These are phyloP conservation scores for Peribolospora kevripleyi DNA, from an alignment of 768 basidiomycete species.

Conservation along the genomic window DNA sequence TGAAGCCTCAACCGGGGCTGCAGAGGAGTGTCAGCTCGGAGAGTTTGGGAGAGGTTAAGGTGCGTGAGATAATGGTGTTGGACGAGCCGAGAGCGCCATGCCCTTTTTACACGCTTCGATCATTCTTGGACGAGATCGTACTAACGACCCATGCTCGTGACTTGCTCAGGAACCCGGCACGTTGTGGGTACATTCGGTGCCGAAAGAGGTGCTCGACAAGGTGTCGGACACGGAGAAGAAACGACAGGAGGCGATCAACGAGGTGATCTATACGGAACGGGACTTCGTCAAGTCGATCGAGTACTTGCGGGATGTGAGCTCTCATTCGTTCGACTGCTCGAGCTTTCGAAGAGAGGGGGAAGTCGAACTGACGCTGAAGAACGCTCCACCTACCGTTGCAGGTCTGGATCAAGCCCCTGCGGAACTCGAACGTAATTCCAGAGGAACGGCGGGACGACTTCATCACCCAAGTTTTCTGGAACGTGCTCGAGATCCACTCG, in stretches of 20 bases:
- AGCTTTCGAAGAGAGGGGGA: neutral
- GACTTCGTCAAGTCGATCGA: constrained; percentile 98
- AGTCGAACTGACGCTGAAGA: neutral
- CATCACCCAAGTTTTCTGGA: constrained; percentile 91
- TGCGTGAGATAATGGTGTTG: constrained; percentile 17
- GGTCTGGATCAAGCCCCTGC: constrained; percentile 75
- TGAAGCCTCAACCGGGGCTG: constrained; percentile 76
- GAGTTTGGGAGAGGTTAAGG: constrained; percentile 54
- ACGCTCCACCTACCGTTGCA: constrained; percentile 16
- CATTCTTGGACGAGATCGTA: neutral
- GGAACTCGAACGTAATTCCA: constrained; percentile 52
- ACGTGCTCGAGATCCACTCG: constrained; percentile 70
- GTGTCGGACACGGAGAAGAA: constrained; percentile 84
- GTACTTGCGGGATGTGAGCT: constrained; percentile 71
- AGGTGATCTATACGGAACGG: constrained; percentile 76
- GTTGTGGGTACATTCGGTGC: constrained; percentile 89
- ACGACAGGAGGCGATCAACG: constrained; percentile 93
- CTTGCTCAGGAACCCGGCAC: constrained; percentile 44
- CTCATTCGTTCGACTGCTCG: neutral
- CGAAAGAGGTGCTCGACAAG: constrained; percentile 74
- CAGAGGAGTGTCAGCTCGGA: constrained; percentile 50
- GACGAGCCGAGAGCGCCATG: no score
- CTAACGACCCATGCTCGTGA: constrained; percentile 4
- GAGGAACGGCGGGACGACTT: constrained; percentile 54
- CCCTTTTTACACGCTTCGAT: neutral